phyloP scores from a whole-genome alignment of 495 filamentous ascomycete genomes.

The Lasiosphaeris hirsuta region DNA sequence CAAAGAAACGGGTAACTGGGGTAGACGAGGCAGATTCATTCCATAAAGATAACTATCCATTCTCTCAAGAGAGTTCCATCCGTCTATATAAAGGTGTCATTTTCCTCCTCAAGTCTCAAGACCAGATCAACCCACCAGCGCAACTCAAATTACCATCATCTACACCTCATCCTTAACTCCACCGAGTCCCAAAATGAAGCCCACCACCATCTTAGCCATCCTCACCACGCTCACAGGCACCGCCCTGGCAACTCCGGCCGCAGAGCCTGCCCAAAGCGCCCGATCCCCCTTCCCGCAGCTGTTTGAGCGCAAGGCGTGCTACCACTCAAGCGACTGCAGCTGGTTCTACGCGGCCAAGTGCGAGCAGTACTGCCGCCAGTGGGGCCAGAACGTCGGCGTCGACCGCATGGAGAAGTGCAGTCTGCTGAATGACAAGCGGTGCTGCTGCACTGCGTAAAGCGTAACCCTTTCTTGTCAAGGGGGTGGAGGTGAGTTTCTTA shows the following conservation, averaged over 20 bases:
- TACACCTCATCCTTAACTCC: neutral
- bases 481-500: no score
- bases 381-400: slow-evolving; percentile 12
- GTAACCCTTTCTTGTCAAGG: no score
- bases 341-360: slow-evolving; percentile 15
- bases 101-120: no score
- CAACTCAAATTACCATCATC: neutral
- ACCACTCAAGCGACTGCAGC: slow-evolving; percentile 17
- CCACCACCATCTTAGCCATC: slow-evolving; percentile 7
- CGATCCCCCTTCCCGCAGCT: slow-evolving; percentile 4
- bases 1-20: no score
- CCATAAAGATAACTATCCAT: no score
- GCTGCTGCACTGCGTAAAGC: slow-evolving; percentile 8
- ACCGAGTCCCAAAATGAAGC: slow-evolving; percentile 7
- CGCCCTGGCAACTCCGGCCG: slow-evolving; percentile 8
- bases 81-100: no score
- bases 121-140: neutral
- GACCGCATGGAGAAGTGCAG: slow-evolving; percentile 17
- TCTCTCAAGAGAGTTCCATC: no score
- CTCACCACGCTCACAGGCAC: neutral
- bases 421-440: slow-evolving; percentile 12
- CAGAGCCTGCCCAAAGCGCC: neutral
- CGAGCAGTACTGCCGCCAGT: slow-evolving; percentile 15
- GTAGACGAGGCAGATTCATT: no score
- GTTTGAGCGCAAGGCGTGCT: slow-evolving; percentile 16